These are phyloP conservation scores for Suillus spraguei DNA, from an alignment of 768 basidiomycete species.

Conservation along the genomic window DNA sequence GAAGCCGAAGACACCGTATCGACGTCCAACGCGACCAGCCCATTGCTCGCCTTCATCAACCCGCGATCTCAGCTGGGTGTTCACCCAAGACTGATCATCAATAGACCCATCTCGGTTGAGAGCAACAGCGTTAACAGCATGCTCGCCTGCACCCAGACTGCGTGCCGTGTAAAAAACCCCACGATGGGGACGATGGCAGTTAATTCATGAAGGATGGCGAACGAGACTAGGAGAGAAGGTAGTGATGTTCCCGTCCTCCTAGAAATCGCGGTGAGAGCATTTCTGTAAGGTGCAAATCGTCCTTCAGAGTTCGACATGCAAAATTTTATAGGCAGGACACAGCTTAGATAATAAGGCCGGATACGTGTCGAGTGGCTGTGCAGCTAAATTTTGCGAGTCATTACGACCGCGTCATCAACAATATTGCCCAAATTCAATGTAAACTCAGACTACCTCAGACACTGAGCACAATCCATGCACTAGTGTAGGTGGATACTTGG, in stretches of 20 bases:
- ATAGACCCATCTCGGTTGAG: slow-evolving; percentile 21
- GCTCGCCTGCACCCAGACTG: slow-evolving; percentile 68
- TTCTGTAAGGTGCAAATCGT: slow-evolving; percentile 50
- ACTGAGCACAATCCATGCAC: background rate
- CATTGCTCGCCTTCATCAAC: slow-evolving; percentile 75
- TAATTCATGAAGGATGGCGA: slow-evolving; percentile 82
- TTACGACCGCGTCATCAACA: no score
- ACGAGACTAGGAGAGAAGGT: slow-evolving; percentile 72
- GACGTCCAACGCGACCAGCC: slow-evolving; percentile 68
- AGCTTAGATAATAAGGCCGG: background rate
- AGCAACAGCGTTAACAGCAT: slow-evolving; percentile 49
- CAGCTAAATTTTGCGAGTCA: background rate
- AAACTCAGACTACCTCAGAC: background rate
- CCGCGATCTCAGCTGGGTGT: slow-evolving; percentile 54
- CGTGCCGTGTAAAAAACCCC: slow-evolving; percentile 73
- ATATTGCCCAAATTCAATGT: no score
- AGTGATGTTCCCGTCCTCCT: slow-evolving; percentile 73
- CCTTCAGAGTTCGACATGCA: slow-evolving; percentile 21
- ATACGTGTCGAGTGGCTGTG: background rate
- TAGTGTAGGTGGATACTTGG: no score
- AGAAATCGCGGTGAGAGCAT: slow-evolving; percentile 61
- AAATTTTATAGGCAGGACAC: slow-evolving; percentile 6
- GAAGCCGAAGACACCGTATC: slow-evolving; percentile 83
- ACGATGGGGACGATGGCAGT: slow-evolving; percentile 80
- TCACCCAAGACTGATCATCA: slow-evolving; percentile 40